Evolutionary conservation across 306 rosid genomes (phyloP).

Genomic region (Begonia masoniana): DNA sequence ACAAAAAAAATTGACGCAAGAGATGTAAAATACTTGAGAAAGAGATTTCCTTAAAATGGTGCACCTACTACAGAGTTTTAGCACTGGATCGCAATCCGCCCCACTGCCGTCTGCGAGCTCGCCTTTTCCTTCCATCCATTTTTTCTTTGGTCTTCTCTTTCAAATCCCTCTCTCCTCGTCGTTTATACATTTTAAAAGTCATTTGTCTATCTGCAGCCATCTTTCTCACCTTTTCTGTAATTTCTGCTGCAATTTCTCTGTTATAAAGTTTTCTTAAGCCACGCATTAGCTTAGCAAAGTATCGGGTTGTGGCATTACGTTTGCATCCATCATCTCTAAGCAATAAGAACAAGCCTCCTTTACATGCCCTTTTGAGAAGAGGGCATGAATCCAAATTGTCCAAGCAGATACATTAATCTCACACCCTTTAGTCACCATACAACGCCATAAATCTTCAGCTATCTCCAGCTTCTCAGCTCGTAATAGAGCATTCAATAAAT

Average conservation of each 20-base stretch:
- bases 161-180: slow-evolving; percentile 68
- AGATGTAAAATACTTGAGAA: too few species aligned
- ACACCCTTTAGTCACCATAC: slow-evolving; percentile 37
- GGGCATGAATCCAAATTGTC: slow-evolving; percentile 86
- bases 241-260: slow-evolving; percentile 65
- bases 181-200: slow-evolving; percentile 78
- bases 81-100: slow-evolving; percentile 24
- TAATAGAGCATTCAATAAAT: slow-evolving; percentile 44
- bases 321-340: slow-evolving; percentile 74
- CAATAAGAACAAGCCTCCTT: slow-evolving; percentile 79
- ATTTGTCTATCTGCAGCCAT: slow-evolving; percentile 75
- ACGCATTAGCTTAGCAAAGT: slow-evolving; percentile 79
- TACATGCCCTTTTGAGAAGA: slow-evolving; percentile 71
- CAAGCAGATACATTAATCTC: slow-evolving; percentile 60
- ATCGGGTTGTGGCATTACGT: slow-evolving; percentile 68
- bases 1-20: too few species aligned
- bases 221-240: slow-evolving; percentile 76
- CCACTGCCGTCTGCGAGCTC: slow-evolving; percentile 48
- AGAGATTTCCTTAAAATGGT: neutral
- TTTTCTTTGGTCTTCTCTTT: slow-evolving; percentile 53
- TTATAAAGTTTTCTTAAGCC: slow-evolving; percentile 59
- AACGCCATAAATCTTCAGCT: slow-evolving; percentile 77
- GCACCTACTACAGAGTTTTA: slow-evolving; percentile 27
- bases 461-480: slow-evolving; percentile 69
- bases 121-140: slow-evolving; percentile 64